A percentile compares a stretch with the other conserved stretches of the same genome.
These are phyloP conservation scores for Phlebopus sp. DNA, from an alignment of 1,284 basidiomycete genomes.

Conservation along the genomic window DNA sequence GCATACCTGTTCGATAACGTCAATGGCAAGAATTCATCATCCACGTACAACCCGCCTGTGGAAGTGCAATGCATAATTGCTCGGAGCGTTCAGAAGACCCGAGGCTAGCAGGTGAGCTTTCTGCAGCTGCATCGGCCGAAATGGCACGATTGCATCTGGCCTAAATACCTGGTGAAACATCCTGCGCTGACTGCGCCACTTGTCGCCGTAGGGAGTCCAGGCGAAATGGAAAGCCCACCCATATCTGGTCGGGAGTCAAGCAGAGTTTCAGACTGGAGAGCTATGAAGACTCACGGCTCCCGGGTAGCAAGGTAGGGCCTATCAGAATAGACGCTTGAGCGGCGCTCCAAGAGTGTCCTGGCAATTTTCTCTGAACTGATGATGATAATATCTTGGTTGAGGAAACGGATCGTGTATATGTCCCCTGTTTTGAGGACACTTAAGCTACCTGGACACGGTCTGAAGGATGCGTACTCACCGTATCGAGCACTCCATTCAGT, in stretches of 20 bases:
- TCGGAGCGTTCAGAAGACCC: slow-evolving; percentile 1
- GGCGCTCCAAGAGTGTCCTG: not conserved
- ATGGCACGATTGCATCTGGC: slow-evolving; percentile 1
- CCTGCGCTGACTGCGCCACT: slow-evolving; percentile 5
- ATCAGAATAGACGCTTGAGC: slow-evolving; percentile 2
- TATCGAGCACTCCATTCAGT: not conserved
- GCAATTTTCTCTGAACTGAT: slow-evolving; percentile 4
- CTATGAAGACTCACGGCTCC: not conserved
- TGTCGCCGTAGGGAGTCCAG: not conserved
- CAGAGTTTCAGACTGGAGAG: too few species aligned
- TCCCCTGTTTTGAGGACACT: not conserved
- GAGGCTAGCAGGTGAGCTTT: slow-evolving; percentile 3
- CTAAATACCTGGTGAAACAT: slow-evolving; percentile 8
- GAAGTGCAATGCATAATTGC: not conserved
- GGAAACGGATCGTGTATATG: not conserved
- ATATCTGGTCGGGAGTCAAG: slow-evolving; percentile 10
- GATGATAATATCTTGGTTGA: slow-evolving; percentile 1
- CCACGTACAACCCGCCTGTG: not conserved
- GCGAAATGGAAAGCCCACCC: slow-evolving; percentile 7
- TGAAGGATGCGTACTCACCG: not conserved
- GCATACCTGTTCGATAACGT: not conserved
- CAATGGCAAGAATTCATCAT: too few species aligned
- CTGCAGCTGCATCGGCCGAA: slow-evolving; percentile 5
- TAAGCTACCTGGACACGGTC: too few species aligned
- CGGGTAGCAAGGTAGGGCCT: slow-evolving; percentile 3